Conservation (phyloP, 805 yeast species). For the Lipomyces kockii region DNA sequence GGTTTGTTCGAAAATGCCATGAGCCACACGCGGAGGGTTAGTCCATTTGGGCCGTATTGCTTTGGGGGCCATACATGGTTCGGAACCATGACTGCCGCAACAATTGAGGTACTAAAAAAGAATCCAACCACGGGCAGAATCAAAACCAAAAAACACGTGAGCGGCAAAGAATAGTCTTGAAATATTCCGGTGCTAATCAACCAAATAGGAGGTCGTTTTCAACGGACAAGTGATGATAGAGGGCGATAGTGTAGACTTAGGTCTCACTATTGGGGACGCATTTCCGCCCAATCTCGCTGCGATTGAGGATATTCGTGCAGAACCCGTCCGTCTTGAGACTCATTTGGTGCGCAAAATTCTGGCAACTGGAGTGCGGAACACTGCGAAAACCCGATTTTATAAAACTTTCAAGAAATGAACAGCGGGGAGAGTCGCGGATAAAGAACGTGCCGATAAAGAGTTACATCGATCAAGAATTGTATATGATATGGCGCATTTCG, state of each 20-base stretch:
- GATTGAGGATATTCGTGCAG: neutral
- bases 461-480: no score
- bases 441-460: no score
- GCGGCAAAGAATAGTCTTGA: neutral
- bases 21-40: neutral
- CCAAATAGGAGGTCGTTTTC: neutral
- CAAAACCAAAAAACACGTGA: neutral
- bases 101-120: neutral
- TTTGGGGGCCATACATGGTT: neutral
- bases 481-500: no score
- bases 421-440: no score
- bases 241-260: neutral
- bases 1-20: neutral
- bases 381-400: neutral
- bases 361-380: neutral
- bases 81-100: neutral
- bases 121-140: neutral
- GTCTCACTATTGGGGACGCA: neutral
- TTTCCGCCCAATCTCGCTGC: neutral
- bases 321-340: neutral
- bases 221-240: neutral
- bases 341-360: neutral
- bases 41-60: neutral
- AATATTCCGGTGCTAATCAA: neutral
- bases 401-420: no score